These are phyloP conservation scores for Calonectria montana DNA, from an alignment of 2,329 filamentous ascomycete genomes.

Conservation along the genomic window DNA sequence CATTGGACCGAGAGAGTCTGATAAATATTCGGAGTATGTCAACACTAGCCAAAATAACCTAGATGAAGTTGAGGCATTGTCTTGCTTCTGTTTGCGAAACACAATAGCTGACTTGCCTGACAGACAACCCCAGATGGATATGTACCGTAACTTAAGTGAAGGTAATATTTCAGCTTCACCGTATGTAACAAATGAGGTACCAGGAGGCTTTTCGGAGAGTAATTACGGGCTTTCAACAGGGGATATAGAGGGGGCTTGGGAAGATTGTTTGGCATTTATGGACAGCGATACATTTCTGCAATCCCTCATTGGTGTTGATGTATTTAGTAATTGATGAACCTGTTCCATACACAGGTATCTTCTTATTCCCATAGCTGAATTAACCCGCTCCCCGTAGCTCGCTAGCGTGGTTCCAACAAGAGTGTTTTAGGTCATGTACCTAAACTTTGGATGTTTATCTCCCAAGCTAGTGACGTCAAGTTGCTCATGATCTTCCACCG, in stretches of 20 bases:
- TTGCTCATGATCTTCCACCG: neutral
- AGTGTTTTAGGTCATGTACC: slow-evolving; percentile 7
- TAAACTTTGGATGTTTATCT: slow-evolving; percentile 12
- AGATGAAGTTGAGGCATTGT: neutral
- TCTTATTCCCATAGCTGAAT: too few relatives aligned
- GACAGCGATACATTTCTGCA: neutral
- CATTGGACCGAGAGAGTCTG: neutral
- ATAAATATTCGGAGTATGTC: neutral
- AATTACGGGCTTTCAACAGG: neutral
- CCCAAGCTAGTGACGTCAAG: slow-evolving; percentile 13
- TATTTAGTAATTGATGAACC: neutral
- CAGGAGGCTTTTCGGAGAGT: neutral
- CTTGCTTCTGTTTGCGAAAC: neutral
- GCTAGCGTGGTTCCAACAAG: neutral
- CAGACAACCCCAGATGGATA: neutral
- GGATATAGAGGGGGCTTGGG: neutral
- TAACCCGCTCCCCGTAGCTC: neutral
- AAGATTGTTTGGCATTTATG: neutral
- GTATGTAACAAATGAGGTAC: neutral
- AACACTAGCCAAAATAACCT: neutral
- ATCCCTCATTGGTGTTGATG: neutral
- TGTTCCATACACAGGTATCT: too few relatives aligned
- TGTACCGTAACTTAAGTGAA: neutral
- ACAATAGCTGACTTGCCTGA: neutral
- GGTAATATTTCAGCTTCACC: neutral